A percentile compares a stretch with the other conserved stretches of the same genome.
Evolutionary conservation across 192 early-diverging fungal species (phyloP).

Genomic region (Backusella macrospora): DNA sequence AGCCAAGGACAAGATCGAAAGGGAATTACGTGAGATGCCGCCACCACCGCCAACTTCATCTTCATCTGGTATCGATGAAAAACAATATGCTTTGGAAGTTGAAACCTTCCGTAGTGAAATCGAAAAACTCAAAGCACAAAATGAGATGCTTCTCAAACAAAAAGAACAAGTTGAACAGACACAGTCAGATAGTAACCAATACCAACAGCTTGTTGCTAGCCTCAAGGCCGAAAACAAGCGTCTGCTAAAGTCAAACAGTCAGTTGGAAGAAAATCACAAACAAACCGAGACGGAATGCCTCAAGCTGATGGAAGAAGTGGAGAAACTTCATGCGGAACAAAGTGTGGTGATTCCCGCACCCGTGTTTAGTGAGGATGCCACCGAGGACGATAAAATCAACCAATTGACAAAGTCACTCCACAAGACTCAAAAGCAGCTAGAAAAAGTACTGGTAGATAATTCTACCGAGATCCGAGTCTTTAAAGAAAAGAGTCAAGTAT

Average conservation of each 20-base stretch:
- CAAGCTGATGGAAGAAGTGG: constrained; percentile 77
- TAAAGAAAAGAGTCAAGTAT: constrained; percentile 52
- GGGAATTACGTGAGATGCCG: constrained; percentile 20
- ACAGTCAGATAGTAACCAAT: constrained; percentile 15
- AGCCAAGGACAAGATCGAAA: constrained; percentile 36
- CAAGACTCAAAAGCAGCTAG: constrained; percentile 51
- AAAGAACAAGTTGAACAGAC: constrained; percentile 30
- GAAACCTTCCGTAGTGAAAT: constrained; percentile 46
- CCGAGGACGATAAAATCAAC: constrained; percentile 31
- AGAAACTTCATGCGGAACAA: constrained; percentile 63
- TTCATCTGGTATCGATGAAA: constrained; percentile 19
- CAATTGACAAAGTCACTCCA: constrained; percentile 43
- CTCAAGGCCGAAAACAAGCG: constrained; percentile 60
- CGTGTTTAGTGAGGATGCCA: neutral
- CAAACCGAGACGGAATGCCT: constrained; percentile 74
- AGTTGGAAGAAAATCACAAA: constrained; percentile 61
- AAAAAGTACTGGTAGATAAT: constrained; percentile 50
- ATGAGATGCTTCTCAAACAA: constrained; percentile 40
- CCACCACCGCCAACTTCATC: neutral
- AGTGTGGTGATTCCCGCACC: neutral
- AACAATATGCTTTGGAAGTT: constrained; percentile 26
- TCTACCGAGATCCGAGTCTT: constrained; percentile 53
- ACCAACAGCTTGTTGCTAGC: constrained; percentile 42
- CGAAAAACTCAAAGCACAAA: constrained; percentile 48
- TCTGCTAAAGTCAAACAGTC: constrained; percentile 51